phyloP scores from a whole-genome alignment of 2,329 filamentous ascomycete species.

The Trichoderma koningii region DNA sequence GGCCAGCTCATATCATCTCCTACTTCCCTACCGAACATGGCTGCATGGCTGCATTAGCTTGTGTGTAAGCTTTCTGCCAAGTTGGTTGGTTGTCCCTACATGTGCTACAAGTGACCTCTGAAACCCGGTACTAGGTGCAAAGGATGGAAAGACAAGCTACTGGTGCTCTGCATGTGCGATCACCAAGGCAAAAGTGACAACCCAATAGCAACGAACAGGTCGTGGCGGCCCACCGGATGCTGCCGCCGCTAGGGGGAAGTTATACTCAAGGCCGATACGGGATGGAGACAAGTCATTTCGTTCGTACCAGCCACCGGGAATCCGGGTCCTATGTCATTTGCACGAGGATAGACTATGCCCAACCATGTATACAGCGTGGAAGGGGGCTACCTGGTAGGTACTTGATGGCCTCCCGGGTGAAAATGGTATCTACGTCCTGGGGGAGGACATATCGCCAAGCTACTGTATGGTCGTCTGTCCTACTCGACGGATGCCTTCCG shows the following conservation, averaged over 20 bases:
- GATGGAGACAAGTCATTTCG: background rate
- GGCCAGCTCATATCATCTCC: background rate
- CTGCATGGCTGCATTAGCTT: background rate
- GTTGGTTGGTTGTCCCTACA: background rate
- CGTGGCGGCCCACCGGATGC: conserved; percentile 1
- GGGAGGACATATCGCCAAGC: background rate
- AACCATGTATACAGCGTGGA: background rate
- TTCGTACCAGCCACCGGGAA: conserved; percentile 17
- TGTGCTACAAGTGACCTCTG: background rate
- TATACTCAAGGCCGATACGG: background rate
- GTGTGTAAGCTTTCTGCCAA: no score
- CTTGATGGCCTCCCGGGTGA: background rate
- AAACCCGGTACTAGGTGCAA: conserved; percentile 1
- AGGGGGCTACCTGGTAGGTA: background rate
- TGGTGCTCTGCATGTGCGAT: background rate
- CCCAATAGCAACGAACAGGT: background rate
- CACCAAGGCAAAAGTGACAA: conserved; percentile 3
- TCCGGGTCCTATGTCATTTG: background rate
- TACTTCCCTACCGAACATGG: background rate
- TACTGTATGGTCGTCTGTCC: background rate
- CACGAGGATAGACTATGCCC: background rate
- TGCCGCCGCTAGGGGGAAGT: conserved; percentile 4
- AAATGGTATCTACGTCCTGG: background rate
- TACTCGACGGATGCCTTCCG: conserved; percentile 1
- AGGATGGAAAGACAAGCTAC: background rate